These are phyloP conservation scores for Colletotrichum sp. DNA, from an alignment of 2,329 filamentous ascomycete genomes.

Conservation along the genomic window DNA sequence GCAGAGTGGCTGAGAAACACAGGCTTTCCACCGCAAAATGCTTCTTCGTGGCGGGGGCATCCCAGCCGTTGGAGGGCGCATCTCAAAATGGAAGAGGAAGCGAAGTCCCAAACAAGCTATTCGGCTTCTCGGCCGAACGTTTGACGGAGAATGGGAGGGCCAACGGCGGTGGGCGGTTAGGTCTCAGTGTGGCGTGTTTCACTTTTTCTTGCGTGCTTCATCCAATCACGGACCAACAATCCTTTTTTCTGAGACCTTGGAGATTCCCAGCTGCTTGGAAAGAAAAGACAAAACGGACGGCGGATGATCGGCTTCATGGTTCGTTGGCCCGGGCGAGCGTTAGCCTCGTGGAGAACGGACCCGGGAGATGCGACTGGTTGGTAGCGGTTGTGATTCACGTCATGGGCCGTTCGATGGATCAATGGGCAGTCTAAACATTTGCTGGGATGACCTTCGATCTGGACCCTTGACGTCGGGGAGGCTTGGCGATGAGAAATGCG, in stretches of 20 bases:
- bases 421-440: not conserved
- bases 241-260: not conserved
- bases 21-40: not conserved
- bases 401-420: not conserved
- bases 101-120: not conserved
- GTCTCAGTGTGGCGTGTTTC: constrained; percentile 5
- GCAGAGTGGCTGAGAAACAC: not conserved
- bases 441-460: not conserved
- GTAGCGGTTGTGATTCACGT: not conserved
- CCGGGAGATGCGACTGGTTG: not conserved
- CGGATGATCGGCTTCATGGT: not conserved
- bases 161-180: not conserved
- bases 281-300: not conserved
- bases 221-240: not conserved
- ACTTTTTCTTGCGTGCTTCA: not conserved
- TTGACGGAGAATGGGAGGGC: not conserved
- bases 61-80: not conserved
- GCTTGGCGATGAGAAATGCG: not conserved
- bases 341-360: not conserved
- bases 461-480: too few relatives aligned
- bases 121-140: not conserved
- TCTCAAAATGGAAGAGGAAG: constrained; percentile 4
- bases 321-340: not conserved
- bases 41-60: not conserved
- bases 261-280: not conserved